Base-by-base conservation (phyloP, 306 rosid species). In the Fragaria nilgerrensis region DNA sequence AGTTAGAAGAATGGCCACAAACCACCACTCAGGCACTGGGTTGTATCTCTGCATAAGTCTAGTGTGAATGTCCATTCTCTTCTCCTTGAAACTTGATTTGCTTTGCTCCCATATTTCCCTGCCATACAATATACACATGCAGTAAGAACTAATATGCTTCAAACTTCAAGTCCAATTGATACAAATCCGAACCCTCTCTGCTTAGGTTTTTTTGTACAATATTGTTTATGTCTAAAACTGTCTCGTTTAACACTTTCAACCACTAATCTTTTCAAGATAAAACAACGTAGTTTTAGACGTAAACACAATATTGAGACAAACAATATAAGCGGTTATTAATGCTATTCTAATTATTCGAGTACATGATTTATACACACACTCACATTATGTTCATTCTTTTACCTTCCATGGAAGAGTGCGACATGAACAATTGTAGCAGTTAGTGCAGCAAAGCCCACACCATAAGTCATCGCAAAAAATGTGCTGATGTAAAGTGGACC, bases 1-100 rank as follows among this genome's bases (percentile, higher is more conserved):
- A 13, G 41, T 85, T 1, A 89, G 34, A 61, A 92, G 92, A 70
- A 92, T 92, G 62, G 79, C 72, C 69, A 89, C 82, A 48, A 94
- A 94, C 98, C 98, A 94, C 98, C 92, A 90, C 72, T 92, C 92
- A 0, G 97, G 98, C 37, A 94, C 97, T 71, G 89, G 90, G 34
- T 70, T 89, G 76, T 94, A 94, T 83, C 68, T 92, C 72, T 82
- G 75, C 97, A 92, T 94, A 36, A 89, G 78, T 77, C 73, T 89
- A 1, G 96, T 94, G 85, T 94, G 97, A 48, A 94, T 86, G 79
- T 94, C 98, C 93, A 83, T 79, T 5, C 20, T 76, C 20, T 49
- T 85, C 41, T 87, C 90, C 32, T 79, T 76, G 79, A 90, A 90
- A 79, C 96, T 90, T 25, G 89, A 79, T 76, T 77, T 90, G 84